phyloP scores from a whole-genome alignment of 306 rosid genomes.

The Trifolium dubium region DNA sequence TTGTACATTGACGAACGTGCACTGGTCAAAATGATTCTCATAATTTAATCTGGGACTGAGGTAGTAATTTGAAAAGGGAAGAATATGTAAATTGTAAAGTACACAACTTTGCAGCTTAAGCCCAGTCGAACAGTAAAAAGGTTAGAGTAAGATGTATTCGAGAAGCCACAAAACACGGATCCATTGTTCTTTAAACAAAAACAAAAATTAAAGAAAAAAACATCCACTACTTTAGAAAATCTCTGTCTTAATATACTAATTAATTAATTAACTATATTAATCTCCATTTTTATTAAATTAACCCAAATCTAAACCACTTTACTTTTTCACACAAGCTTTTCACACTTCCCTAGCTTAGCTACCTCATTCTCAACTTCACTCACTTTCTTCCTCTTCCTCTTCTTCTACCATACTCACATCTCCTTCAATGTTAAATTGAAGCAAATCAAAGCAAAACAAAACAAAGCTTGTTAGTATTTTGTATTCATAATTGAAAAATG shows the following conservation, averaged over 20 bases:
- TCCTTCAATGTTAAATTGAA: slow-evolving; percentile 38
- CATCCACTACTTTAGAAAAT: slow-evolving; percentile 35
- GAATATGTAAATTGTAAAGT: no score
- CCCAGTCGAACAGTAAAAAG: not conserved
- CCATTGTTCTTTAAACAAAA: not conserved
- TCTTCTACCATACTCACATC: not conserved
- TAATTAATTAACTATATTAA: not conserved
- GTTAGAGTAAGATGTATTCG: not conserved
- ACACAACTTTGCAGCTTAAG: not conserved
- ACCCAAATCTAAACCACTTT: slow-evolving; percentile 66
- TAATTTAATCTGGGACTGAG: no score
- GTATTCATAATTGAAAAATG: slow-evolving; percentile 52
- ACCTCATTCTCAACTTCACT: slow-evolving; percentile 2
- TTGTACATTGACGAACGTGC: no score
- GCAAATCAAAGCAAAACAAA: no score
- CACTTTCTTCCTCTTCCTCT: slow-evolving; percentile 32
- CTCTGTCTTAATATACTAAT: slow-evolving; percentile 51
- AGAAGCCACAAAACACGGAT: slow-evolving; percentile 49
- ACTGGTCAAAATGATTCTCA: no score
- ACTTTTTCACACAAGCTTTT: slow-evolving; percentile 36
- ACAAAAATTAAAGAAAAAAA: slow-evolving; percentile 18
- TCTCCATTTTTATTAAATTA: not conserved
- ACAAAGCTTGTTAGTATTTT: slow-evolving; percentile 30
- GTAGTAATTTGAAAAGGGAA: no score
- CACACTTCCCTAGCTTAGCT: slow-evolving; percentile 40